phyloP scores from a whole-genome alignment of 2,329 filamentous ascomycete genomes.

The Akanthomyces lecanii region DNA sequence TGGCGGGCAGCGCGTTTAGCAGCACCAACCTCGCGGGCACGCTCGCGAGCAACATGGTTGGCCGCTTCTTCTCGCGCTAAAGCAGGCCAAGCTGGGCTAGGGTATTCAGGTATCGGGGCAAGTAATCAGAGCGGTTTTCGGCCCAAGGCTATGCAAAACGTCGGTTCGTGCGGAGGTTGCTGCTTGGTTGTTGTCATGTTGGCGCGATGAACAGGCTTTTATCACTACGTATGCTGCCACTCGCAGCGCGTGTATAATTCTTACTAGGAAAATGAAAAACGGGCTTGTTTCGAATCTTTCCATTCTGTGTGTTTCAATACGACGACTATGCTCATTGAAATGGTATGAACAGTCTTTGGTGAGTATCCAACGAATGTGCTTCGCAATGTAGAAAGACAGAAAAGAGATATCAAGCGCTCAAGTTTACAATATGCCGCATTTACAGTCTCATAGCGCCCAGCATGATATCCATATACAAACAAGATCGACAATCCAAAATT shows the following conservation, averaged over 20 bases:
- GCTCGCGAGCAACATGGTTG: conserved; percentile 57
- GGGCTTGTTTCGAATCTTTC: neutral
- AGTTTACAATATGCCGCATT: no score
- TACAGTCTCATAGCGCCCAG: neutral
- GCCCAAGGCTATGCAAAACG: neutral
- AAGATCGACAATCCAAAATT: neutral
- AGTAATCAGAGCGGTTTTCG: neutral
- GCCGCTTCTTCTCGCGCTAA: conserved; percentile 51
- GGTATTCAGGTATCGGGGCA: neutral
- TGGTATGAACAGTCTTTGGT: neutral
- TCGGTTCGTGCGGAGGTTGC: neutral
- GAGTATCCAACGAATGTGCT: neutral
- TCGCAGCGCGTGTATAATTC: no score
- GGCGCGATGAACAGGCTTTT: neutral
- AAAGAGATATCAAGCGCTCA: neutral
- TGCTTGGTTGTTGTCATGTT: neutral
- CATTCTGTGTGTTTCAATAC: neutral
- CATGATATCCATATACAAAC: neutral
- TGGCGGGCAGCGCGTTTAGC: conserved; percentile 61
- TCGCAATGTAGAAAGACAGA: neutral
- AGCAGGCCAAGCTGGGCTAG: neutral
- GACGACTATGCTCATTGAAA: neutral
- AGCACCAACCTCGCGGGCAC: conserved; percentile 55
- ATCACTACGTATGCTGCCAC: no score
- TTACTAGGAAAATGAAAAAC: neutral